These are phyloP conservation scores for Pneumocystis jirovecii DNA, from an alignment of 1,139 yeast genomes.

Conservation along the genomic window DNA sequence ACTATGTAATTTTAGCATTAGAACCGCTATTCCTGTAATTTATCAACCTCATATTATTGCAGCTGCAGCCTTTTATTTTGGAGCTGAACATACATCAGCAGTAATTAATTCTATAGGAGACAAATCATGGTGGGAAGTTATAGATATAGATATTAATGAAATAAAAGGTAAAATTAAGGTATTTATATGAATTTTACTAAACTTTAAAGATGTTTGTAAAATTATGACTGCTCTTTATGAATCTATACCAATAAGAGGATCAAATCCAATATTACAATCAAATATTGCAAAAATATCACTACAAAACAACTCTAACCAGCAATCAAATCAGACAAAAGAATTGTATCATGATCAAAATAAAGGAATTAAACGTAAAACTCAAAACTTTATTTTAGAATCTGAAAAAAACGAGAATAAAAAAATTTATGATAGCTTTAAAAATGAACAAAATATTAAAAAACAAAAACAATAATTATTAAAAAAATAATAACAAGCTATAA, in stretches of 20 bases:
- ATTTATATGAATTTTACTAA: neutral
- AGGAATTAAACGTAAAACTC: neutral
- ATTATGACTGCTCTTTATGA: slow-evolving; percentile 1
- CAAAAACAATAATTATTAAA: neutral
- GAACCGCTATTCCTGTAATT: slow-evolving; percentile 24
- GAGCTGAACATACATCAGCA: slow-evolving; percentile 17
- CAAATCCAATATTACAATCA: neutral
- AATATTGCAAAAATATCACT: neutral
- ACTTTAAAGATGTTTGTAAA: neutral
- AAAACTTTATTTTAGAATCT: neutral
- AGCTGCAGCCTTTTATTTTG: slow-evolving; percentile 28
- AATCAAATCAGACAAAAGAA: neutral
- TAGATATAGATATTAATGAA: slow-evolving; percentile 17
- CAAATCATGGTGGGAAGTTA: slow-evolving; percentile 20
- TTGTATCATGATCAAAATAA: neutral
- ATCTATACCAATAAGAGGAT: neutral
- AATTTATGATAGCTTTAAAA: neutral
- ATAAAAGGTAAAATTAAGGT: slow-evolving; percentile 11
- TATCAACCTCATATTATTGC: slow-evolving; percentile 24
- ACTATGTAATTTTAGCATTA: slow-evolving; percentile 14
- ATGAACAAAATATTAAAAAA: neutral
- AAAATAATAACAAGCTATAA: neutral
- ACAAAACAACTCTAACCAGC: neutral
- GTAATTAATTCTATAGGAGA: slow-evolving; percentile 13
- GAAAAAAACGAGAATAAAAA: neutral